Percentiles rank a stretch among this genome's conserved stretches.
Conservation (phyloP, 768 basidiomycete species). For the Strobilomyces confusus region DNA sequence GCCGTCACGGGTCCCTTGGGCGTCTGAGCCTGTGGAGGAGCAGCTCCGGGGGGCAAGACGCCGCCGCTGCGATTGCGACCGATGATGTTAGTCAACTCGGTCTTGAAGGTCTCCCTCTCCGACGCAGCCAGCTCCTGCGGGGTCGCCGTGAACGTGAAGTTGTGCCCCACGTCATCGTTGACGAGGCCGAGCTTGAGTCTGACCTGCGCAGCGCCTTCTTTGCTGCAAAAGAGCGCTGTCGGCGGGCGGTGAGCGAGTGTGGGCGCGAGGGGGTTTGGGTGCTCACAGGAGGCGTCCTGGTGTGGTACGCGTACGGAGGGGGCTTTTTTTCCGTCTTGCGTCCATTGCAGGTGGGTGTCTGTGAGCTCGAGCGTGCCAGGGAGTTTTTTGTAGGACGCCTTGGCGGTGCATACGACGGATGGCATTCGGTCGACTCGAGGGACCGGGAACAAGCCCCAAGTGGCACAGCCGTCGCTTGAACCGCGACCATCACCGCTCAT, state of each 20-base stretch:
- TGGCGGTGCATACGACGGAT: constrained; percentile 42
- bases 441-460: background rate
- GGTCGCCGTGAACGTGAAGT: constrained; percentile 70
- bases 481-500: background rate
- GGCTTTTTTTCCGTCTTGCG: constrained; percentile 62
- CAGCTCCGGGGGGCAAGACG: constrained; percentile 35
- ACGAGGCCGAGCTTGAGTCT: constrained; percentile 70
- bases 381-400: constrained; percentile 82
- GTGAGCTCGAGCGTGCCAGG: constrained; percentile 74
- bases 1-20: constrained; percentile 26
- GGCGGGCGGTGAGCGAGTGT: background rate
- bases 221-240: constrained; percentile 80
- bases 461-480: background rate
- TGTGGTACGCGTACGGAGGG: constrained; percentile 62
- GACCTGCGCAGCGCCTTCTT: constrained; percentile 77
- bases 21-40: constrained; percentile 18
- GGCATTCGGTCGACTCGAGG: background rate
- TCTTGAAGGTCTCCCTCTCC: too few species aligned
- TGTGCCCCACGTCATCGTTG: constrained; percentile 70
- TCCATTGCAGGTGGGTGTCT: constrained; percentile 72
- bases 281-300: constrained; percentile 56
- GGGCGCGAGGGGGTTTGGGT: constrained; percentile 23
- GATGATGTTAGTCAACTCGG: too few species aligned
- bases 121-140: background rate
- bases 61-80: too few species aligned